phyloP scores from a whole-genome alignment of 2,329 filamentous ascomycete species.

The Botrytis fabae region DNA sequence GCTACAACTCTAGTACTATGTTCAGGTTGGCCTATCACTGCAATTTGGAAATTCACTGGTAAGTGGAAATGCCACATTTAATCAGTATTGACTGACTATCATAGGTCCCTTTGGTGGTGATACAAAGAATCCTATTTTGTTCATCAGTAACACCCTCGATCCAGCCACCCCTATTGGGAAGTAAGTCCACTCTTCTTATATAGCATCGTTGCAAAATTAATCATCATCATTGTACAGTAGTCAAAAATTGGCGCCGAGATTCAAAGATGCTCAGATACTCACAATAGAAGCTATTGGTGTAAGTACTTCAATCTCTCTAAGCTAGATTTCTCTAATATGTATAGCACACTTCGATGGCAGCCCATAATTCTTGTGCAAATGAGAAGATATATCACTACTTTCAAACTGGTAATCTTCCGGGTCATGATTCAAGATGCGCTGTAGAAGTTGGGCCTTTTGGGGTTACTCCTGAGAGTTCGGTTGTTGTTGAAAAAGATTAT shows the following conservation, averaged over 20 bases:
- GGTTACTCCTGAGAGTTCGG: background rate
- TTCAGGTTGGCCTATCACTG: conserved; percentile 39
- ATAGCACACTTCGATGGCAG: conserved; percentile 22
- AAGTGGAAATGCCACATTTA: background rate
- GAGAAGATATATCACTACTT: conserved; percentile 28
- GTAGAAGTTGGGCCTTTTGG: conserved; percentile 27
- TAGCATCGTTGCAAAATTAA: background rate
- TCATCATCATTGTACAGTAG: conserved; percentile 25
- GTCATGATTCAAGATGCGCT: conserved; percentile 20
- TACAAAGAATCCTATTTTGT: conserved; percentile 42
- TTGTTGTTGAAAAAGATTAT: too few relatives aligned
- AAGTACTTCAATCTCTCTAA: conserved; percentile 39
- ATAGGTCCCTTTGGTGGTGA: conserved; percentile 39
- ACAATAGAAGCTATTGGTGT: conserved; percentile 52
- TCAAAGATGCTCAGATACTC: conserved; percentile 48
- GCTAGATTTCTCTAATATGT: background rate
- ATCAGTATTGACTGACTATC: background rate
- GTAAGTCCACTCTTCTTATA: conserved; percentile 15
- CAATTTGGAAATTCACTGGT: conserved; percentile 32
- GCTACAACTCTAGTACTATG: conserved; percentile 41
- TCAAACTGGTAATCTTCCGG: conserved; percentile 24
- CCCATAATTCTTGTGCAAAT: conserved; percentile 24
- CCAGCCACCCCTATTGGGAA: conserved; percentile 38
- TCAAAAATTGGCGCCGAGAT: conserved; percentile 39
- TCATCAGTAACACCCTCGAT: conserved; percentile 41